These are phyloP conservation scores for Suhomyces faveliae DNA, from an alignment of 805 yeast species.

Conservation along the genomic window DNA sequence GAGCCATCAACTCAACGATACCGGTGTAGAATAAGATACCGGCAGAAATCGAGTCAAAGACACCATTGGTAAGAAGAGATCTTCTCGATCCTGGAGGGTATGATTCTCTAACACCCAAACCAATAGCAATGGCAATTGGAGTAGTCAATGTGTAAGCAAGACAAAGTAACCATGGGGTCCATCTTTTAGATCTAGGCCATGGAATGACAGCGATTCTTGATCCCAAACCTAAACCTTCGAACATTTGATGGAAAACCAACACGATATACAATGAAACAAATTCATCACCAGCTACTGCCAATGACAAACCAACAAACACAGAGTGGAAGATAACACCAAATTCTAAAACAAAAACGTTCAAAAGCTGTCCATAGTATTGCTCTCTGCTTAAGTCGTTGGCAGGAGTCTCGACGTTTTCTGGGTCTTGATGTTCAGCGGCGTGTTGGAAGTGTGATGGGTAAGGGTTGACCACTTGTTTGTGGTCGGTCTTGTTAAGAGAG, in stretches of 20 bases:
- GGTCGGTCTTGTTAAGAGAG: neutral
- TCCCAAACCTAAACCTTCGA: conserved; percentile 86
- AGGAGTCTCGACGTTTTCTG: conserved; percentile 39
- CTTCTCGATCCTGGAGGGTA: conserved; percentile 34
- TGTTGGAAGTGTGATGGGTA: conserved; percentile 46
- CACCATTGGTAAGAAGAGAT: conserved; percentile 32
- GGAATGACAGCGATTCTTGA: conserved; percentile 63
- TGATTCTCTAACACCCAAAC: conserved; percentile 33
- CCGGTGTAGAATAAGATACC: conserved; percentile 38
- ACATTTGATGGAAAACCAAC: conserved; percentile 71
- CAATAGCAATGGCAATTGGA: conserved; percentile 35
- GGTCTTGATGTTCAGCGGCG: conserved; percentile 45
- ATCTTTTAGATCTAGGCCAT: conserved; percentile 48
- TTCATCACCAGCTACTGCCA: conserved; percentile 77
- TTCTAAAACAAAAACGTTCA: conserved; percentile 62
- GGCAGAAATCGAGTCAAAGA: conserved; percentile 34
- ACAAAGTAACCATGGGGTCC: conserved; percentile 48
- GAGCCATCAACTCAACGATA: conserved; percentile 39
- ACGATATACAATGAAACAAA: conserved; percentile 71
- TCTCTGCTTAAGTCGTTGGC: conserved; percentile 37
- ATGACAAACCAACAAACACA: conserved; percentile 72
- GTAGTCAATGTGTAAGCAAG: conserved; percentile 30
- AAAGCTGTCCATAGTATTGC: conserved; percentile 54
- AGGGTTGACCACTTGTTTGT: conserved; percentile 10
- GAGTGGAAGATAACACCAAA: conserved; percentile 84